Percentiles rank a stretch among this genome's conserved stretches.
These are phyloP conservation scores for Domatiomyces globalis DNA, from an alignment of 2,329 filamentous ascomycete genomes.

Conservation along the genomic window DNA sequence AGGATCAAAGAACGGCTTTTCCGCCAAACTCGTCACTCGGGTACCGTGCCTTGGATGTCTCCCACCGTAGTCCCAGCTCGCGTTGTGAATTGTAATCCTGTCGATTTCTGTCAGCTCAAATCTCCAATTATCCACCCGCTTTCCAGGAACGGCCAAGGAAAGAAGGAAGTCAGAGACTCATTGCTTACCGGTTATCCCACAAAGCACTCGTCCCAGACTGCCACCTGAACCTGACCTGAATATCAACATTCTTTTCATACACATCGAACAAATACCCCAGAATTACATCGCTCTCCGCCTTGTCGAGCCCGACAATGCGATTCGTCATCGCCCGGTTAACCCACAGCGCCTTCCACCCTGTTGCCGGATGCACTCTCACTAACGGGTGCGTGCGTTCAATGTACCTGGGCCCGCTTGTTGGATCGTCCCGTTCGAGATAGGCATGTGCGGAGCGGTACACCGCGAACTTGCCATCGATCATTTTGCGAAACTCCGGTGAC, in stretches of 20 bases:
- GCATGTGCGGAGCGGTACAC: constrained; percentile 28
- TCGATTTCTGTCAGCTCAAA: constrained; percentile 49
- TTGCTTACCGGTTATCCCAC: constrained; percentile 33
- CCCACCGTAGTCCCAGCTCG: constrained; percentile 15
- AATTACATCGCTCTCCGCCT: constrained; percentile 16
- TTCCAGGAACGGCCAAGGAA: constrained; percentile 50
- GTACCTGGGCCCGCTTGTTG: constrained; percentile 34
- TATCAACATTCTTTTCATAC: constrained; percentile 20
- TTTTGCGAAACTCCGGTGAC: constrained; percentile 25
- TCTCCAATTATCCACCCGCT: constrained; percentile 38
- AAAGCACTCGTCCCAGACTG: constrained; percentile 14
- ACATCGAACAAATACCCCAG: constrained; percentile 25
- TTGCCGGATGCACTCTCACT: constrained; percentile 37
- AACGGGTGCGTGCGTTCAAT: constrained; percentile 32
- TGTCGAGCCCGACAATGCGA: constrained; percentile 18
- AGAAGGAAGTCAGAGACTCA: constrained; percentile 28
- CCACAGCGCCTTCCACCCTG: constrained; percentile 19
- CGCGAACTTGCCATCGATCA: constrained; percentile 22
- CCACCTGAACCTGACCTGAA: constrained; percentile 18
- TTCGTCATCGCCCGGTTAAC: constrained; percentile 16
- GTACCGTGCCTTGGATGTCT: constrained; percentile 46
- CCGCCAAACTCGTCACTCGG: constrained; percentile 54
- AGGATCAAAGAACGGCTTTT: constrained; percentile 56
- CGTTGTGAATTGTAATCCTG: constrained; percentile 40
- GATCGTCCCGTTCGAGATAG: constrained; percentile 44